Conservation (phyloP, 2,329 filamentous ascomycete genomes). For the Apiospora sp. region DNA sequence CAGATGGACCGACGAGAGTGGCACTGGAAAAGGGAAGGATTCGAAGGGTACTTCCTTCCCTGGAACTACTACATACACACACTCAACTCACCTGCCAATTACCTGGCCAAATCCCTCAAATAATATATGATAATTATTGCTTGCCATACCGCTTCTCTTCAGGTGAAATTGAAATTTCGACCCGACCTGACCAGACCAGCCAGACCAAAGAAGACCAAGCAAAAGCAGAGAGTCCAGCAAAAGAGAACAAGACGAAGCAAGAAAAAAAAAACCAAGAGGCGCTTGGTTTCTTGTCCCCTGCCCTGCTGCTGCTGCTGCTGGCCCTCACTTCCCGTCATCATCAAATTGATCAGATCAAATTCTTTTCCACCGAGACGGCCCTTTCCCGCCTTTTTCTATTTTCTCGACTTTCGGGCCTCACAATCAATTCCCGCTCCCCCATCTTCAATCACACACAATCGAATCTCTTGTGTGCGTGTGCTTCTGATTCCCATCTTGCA, state of each 20-base stretch:
- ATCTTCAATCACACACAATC: conserved; percentile 21
- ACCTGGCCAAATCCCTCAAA: conserved; percentile 13
- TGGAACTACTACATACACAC: conserved; percentile 10
- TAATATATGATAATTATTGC: conserved; percentile 17
- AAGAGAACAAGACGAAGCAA: neutral
- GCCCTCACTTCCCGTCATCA: conserved; percentile 17
- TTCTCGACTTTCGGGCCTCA: conserved; percentile 10
- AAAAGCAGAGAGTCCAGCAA: conserved; percentile 13
- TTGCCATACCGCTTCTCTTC: conserved; percentile 19
- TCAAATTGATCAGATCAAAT: conserved; percentile 22
- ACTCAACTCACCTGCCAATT: conserved; percentile 17
- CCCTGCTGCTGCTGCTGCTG: neutral
- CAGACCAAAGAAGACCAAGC: neutral
- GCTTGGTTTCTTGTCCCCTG: conserved; percentile 15
- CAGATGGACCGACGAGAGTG: conserved; percentile 12
- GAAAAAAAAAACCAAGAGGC: neutral
- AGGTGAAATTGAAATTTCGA: conserved; percentile 19
- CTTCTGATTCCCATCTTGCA: conserved; percentile 16
- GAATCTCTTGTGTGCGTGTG: conserved; percentile 13
- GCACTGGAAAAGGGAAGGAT: conserved; percentile 3
- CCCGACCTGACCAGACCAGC: conserved; percentile 11
- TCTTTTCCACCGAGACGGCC: conserved; percentile 14
- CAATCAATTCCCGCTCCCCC: conserved; percentile 5
- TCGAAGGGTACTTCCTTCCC: conserved; percentile 16
- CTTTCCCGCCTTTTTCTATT: conserved; percentile 13